phyloP scores from a whole-genome alignment of 495 filamentous ascomycete genomes.

The Hyaloscypha hepaticicola region DNA sequence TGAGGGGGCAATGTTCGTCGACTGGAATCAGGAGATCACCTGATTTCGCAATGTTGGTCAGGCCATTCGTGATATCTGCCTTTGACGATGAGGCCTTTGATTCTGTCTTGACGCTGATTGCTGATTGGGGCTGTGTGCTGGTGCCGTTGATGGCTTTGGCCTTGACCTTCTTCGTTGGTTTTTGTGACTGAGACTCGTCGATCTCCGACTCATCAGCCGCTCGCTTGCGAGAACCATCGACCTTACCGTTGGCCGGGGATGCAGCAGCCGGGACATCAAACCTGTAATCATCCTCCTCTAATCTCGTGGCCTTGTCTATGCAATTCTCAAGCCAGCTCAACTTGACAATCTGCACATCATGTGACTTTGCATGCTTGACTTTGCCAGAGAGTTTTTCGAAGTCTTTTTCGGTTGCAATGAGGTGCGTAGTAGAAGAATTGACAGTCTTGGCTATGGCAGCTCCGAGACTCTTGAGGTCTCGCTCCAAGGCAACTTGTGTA shows the following conservation, averaged over 20 bases:
- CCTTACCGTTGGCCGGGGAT: conserved; percentile 20
- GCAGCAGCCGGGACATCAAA: conserved; percentile 28
- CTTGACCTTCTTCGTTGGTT: conserved; percentile 35
- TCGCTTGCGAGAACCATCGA: conserved; percentile 31
- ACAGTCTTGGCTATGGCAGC: conserved; percentile 48
- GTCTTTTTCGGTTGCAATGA: conserved; percentile 55
- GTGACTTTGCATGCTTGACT: conserved; percentile 50
- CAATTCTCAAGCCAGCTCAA: conserved; percentile 63
- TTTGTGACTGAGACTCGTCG: conserved; percentile 29
- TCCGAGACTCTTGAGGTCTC: conserved; percentile 47
- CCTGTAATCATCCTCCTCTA: conserved; percentile 44
- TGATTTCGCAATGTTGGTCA: conserved; percentile 44
- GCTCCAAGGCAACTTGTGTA: conserved; percentile 49
- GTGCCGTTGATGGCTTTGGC: background rate
- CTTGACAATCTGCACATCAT: conserved; percentile 55
- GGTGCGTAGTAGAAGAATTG: conserved; percentile 53
- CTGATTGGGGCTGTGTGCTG: conserved; percentile 34
- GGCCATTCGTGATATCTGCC: conserved; percentile 15
- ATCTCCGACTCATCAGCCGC: conserved; percentile 28
- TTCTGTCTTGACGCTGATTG: conserved; percentile 24
- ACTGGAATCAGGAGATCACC: conserved; percentile 47
- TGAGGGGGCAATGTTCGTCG: conserved; percentile 40
- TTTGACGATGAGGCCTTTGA: conserved; percentile 13
- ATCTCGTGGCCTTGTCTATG: conserved; percentile 39
- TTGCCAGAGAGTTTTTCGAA: conserved; percentile 46